Conservation (phyloP, 169 alveolate genomes). For the Plasmodium yoelii region DNA sequence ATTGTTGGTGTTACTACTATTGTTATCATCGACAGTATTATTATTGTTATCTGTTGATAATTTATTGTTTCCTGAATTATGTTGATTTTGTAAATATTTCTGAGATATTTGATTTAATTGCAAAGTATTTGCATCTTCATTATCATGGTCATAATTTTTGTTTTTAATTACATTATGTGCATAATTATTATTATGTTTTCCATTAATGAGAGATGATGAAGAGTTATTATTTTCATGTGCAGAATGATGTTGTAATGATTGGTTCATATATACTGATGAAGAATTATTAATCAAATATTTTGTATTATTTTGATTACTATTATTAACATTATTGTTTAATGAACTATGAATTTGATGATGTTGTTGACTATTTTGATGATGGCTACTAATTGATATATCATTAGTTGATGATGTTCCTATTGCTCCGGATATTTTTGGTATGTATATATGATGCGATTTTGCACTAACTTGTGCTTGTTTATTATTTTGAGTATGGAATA, state of each 20-base stretch:
- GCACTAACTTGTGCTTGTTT: constrained; percentile 40
- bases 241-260: neutral
- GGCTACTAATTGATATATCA: neutral
- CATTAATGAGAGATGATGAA: constrained; percentile 12
- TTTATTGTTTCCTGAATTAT: constrained; percentile 19
- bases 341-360: constrained; percentile 20
- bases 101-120: constrained; percentile 63
- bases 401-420: constrained; percentile 12
- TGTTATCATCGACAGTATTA: neutral
- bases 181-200: constrained; percentile 33
- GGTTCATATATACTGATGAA: constrained; percentile 25
- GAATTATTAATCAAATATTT: constrained; percentile 24
- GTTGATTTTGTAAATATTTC: constrained; percentile 46
- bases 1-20: neutral
- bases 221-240: constrained; percentile 14
- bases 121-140: constrained; percentile 44
- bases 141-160: constrained; percentile 60
- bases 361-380: neutral
- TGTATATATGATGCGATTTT: constrained; percentile 29
- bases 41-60: neutral
- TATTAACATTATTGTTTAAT: neutral
- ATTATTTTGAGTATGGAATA: constrained; percentile 17
- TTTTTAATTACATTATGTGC: constrained; percentile 35
- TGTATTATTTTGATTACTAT: constrained; percentile 8
- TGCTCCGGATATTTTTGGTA: constrained; percentile 33